Base-by-base conservation (phyloP, 768 basidiomycete species). In the Boletus barrowsii region DNA sequence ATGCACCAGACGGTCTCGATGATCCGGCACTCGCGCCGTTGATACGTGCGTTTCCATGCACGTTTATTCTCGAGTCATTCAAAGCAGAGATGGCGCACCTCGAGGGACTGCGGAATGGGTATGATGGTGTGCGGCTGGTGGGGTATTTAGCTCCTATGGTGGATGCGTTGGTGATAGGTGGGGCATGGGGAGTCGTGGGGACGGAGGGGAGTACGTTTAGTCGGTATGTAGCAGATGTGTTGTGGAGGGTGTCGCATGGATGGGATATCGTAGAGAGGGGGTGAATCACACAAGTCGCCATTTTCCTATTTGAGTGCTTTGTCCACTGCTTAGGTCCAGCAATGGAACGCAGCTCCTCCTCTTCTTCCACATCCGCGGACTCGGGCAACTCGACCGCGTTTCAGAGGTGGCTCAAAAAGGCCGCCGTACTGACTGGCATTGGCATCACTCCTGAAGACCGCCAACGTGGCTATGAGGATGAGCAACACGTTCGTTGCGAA, bases 171-270 rank as follows among this genome's bases (percentile, higher is more conserved):
- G 79, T 93, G 30, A 79, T 82, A 15, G 80, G 81, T 3, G 76
- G 76, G 49, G 86, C 83, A 0, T 69, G 75, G 66, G 71, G 62
- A 15, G 78, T 89, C 30, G 80, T 85, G 0, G 88, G 87, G 2
- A 93, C 89, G 13, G 79, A 82, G 50, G 79, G 80, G 51, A 90
- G 88, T 62, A 91, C 90, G 30, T 92, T 90, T 60, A 87, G 86
- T 66, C 70, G 75, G 49, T 93, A 84, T 58, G 79, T 88, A 18
- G 71, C 75, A 53, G 84, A 88, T 54, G 80, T 88, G 24, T 63
- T 91, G 57, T 88, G 87, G 85, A 74, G 79, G 62, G 75, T 66
- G 47, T 78, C 80, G 66, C 84, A 84, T 60, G 77, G 76, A 0
- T 71, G 73, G 61, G 70, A 73, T 33, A 81, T 86, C 30, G 72